Conservation (phyloP, 805 yeast species). For the Suhomyces xylopsoci region DNA sequence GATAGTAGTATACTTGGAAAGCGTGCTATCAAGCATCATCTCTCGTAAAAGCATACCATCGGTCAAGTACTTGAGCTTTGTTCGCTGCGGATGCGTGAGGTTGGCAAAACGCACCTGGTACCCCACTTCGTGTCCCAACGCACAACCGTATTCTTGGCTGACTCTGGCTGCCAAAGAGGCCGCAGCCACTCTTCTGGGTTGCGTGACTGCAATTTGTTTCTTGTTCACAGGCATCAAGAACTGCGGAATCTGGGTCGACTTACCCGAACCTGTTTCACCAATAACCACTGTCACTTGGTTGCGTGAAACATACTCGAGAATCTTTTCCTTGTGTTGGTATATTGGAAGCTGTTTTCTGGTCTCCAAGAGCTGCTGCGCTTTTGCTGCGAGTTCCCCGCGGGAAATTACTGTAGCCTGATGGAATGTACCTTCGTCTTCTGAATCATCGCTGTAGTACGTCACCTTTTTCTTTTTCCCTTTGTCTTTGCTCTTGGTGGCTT, state of each 20-base stretch:
- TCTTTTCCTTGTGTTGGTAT: slow-evolving; percentile 62
- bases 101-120: slow-evolving; percentile 91
- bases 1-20: slow-evolving; percentile 68
- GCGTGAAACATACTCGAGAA: slow-evolving; percentile 50
- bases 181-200: slow-evolving; percentile 97
- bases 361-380: slow-evolving; percentile 43
- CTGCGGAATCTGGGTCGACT: slow-evolving; percentile 95
- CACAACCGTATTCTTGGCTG: slow-evolving; percentile 78
- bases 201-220: slow-evolving; percentile 82
- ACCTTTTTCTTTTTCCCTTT: neutral
- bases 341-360: slow-evolving; percentile 69
- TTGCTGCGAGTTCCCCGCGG: slow-evolving; percentile 35
- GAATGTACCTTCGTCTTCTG: slow-evolving; percentile 14
- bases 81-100: slow-evolving; percentile 47
- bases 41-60: slow-evolving; percentile 98
- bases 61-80: slow-evolving; percentile 81
- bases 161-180: slow-evolving; percentile 91
- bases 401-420: slow-evolving; percentile 5
- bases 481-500: neutral
- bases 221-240: slow-evolving; percentile 57
- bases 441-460: slow-evolving; percentile 4
- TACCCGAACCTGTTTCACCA: slow-evolving; percentile 98
- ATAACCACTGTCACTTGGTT: slow-evolving; percentile 76
- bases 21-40: slow-evolving; percentile 66
- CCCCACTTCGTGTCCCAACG: slow-evolving; percentile 80